Percentiles rank a stretch among this genome's conserved stretches.
Conservation (phyloP, 352 stramenopile species). For the Pilasporangium apinafurcum region DNA sequence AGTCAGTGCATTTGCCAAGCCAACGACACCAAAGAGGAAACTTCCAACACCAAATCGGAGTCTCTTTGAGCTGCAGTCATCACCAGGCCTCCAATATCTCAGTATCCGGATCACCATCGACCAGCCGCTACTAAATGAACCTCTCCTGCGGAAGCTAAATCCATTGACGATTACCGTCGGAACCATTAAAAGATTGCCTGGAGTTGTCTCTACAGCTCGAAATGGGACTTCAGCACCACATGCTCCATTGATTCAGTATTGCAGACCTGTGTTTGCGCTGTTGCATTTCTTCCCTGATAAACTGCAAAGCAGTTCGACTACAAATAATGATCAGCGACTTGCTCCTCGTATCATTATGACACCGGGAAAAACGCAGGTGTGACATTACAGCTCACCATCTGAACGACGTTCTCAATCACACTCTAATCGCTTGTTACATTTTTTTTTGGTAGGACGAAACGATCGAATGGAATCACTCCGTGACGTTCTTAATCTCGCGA, state of each 20-base stretch:
- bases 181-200: conserved; percentile 38
- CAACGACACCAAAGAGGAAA: neutral
- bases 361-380: conserved; percentile 33
- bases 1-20: too few species aligned
- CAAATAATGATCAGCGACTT: neutral
- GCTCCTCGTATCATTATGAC: conserved; percentile 9
- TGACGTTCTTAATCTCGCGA: conserved; percentile 43
- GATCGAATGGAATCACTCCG: conserved; percentile 36
- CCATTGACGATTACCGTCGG: conserved; percentile 56
- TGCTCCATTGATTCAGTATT: conserved; percentile 26
- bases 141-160: conserved; percentile 45
- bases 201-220: conserved; percentile 13
- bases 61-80: conserved; percentile 15
- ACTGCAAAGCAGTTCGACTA: conserved; percentile 3
- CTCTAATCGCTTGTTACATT: neutral
- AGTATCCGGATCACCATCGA: conserved; percentile 43
- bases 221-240: conserved; percentile 25
- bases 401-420: neutral
- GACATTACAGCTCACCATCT: neutral
- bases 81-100: conserved; percentile 33
- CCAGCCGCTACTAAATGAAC: conserved; percentile 29
- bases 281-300: conserved; percentile 44
- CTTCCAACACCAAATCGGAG: conserved; percentile 8
- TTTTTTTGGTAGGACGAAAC: conserved; percentile 8
- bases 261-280: conserved; percentile 48